Evolutionary conservation across 495 filamentous ascomycete species (phyloP).

Genomic region (Pyronema domesticum): DNA sequence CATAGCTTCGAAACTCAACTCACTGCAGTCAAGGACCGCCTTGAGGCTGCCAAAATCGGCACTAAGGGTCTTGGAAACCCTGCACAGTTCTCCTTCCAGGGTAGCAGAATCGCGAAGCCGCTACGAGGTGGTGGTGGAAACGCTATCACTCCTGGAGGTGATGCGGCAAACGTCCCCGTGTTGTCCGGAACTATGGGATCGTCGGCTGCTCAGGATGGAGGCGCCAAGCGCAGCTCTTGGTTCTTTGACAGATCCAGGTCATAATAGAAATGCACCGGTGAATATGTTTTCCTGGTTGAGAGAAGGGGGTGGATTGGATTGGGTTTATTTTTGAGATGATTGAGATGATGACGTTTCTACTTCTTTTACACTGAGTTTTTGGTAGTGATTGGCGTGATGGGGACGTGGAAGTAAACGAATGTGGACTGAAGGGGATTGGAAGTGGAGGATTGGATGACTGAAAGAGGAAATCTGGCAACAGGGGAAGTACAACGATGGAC

Average conservation of each 20-base stretch:
- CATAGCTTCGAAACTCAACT: conserved; percentile 89
- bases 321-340: no score
- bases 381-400: no score
- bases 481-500: no score
- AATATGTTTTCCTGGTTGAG: no score
- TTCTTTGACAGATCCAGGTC: conserved; percentile 16
- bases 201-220: conserved; percentile 19
- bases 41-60: conserved; percentile 85
- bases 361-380: no score
- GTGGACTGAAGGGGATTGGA: no score
- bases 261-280: no score
- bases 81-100: conserved; percentile 56
- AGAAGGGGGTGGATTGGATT: no score
- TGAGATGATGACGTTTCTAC: no score
- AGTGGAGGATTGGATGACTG: no score
- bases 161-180: conserved; percentile 32
- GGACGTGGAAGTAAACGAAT: no score
- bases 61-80: conserved; percentile 58
- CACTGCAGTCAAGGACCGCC: conserved; percentile 88
- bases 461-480: no score
- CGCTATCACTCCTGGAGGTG: conserved; percentile 22
- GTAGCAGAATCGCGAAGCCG: conserved; percentile 89
- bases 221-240: conserved; percentile 22
- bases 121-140: conserved; percentile 66
- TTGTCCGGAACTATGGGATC: conserved; percentile 29